Evolutionary conservation across 192 early-diverging fungal genomes (phyloP), one percentile per base, ranked within the genome.

Genomic region (Dispira parvispora): DNA sequence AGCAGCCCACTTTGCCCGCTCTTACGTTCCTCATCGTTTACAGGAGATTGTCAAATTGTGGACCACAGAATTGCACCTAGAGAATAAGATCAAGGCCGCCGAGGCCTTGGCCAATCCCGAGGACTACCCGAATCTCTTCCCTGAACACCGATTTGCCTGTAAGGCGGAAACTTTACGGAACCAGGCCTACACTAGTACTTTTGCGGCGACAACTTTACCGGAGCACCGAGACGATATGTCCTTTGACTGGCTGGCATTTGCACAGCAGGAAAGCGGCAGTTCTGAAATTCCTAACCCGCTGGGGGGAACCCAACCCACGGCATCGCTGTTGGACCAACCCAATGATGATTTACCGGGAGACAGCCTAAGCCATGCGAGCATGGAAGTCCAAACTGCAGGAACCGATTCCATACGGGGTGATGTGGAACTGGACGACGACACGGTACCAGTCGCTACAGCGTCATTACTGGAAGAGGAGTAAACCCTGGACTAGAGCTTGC

Each of bases 1-100:
- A 70, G 96, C 96, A 0, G 92, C 95, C 26, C 79, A 96, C 69
- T 82, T 96, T 72, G 93, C 93, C 1, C 80, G 89, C 47, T 85
- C 96, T 0, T 90, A 96, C 67, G 68, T 84, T 50, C 96, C 96
- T 13, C 79, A 74, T 62, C 78, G 87, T 45, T 80, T 88, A 28
- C 77, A 82, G 14, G 73, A 74, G 54, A 73, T 83, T 44, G 79
- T 89, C 49, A 73, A 82, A 67, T 73, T 84, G 54, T 96, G 94
- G 96, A 89, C 87, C 68, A 75, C 81, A 61, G 73, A 66, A 49
- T 79, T 98, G 32, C 73, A 77, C 26, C 79, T 78, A 52, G 67
- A 69, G 16, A 81, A 78, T 69, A 88, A 86, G 69, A 75, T 71
- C 68, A 96, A 94, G 75, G 80, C 78, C 5, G 91, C 94, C 12